Percentiles rank a stretch among this genome's conserved stretches.
Conservation (phyloP, 306 rosid genomes). For the Lathyrus aphaca region DNA sequence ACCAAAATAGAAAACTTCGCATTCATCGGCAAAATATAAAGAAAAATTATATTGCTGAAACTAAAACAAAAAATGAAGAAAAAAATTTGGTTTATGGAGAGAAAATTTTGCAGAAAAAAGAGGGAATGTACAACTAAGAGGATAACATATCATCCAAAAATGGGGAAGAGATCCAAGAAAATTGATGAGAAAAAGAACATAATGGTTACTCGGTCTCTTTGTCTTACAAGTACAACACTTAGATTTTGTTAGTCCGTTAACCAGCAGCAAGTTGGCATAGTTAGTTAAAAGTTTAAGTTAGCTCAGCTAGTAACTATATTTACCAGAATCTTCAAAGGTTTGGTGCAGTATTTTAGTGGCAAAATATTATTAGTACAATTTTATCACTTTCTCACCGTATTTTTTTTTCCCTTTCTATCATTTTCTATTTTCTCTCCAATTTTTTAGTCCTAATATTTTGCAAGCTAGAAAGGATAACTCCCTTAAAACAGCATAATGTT, state of each 20-base stretch:
- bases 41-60: conserved; percentile 21
- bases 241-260: conserved; percentile 4
- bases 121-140: conserved; percentile 4
- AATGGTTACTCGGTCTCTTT: neutral
- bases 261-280: conserved; percentile 10
- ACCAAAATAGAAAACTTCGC: neutral
- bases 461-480: conserved; percentile 20
- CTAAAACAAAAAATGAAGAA: conserved; percentile 7
- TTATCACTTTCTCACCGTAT: neutral
- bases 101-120: conserved; percentile 16
- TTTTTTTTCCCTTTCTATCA: conserved; percentile 21
- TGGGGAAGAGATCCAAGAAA: conserved; percentile 1
- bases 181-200: neutral
- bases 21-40: neutral
- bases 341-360: conserved; percentile 3
- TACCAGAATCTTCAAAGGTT: conserved; percentile 12
- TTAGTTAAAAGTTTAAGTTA: conserved; percentile 7
- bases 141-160: conserved; percentile 15
- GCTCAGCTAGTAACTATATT: conserved; percentile 11
- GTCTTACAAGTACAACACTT: conserved; percentile 3
- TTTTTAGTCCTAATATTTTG: neutral
- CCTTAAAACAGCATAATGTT: conserved; percentile 37
- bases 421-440: neutral
- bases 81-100: neutral
- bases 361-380: conserved; percentile 10